Percentiles rank a stretch among this genome's conserved stretches.
Evolutionary conservation across 192 early-diverging fungal species (phyloP).

Genomic region (Anaeromyces robustus): DNA sequence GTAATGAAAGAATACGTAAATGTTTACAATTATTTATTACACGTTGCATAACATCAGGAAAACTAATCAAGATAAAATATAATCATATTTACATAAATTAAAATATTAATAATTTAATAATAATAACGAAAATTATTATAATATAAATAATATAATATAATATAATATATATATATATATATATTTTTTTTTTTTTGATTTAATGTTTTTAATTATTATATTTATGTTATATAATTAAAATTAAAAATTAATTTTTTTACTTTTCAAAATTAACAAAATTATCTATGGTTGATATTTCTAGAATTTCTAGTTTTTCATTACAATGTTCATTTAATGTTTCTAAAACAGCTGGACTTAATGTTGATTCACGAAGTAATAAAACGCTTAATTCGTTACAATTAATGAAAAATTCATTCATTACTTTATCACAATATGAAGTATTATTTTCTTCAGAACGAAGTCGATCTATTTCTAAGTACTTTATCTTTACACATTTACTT

Average conservation of each 20-base stretch:
- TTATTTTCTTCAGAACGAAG: neutral
- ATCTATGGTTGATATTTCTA: neutral
- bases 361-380: neutral
- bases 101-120: too few species aligned
- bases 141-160: too few species aligned
- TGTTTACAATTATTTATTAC: neutral
- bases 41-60: neutral
- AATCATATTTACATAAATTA: too few species aligned
- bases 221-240: too few species aligned
- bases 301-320: neutral
- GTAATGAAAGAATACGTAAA: neutral
- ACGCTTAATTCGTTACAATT: neutral
- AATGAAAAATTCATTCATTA: neutral
- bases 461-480: neutral
- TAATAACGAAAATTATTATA: too few species aligned
- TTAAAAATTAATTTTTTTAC: neutral
- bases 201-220: too few species aligned
- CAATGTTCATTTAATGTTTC: neutral
- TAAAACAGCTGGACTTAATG: neutral
- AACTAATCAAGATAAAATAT: neutral
- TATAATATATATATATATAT: too few species aligned
- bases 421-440: neutral
- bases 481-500: neutral
- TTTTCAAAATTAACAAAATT: neutral
- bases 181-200: too few species aligned